Evolutionary conservation across 805 yeast genomes (phyloP), one percentile per base, ranked within the genome.

Genomic region (Ogataea populi-albae): DNA sequence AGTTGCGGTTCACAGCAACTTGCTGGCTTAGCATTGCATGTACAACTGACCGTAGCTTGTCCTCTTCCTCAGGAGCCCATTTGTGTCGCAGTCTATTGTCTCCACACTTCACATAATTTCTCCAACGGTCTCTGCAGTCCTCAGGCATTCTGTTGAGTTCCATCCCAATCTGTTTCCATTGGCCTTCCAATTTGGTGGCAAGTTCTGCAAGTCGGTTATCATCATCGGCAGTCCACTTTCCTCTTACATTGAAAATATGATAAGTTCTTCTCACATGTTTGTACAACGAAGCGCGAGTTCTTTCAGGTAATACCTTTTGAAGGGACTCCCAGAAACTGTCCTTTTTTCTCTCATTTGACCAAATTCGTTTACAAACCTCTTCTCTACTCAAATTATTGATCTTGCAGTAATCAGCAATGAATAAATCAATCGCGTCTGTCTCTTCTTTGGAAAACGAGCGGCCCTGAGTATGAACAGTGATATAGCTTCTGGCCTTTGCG

Each of bases 41-140:
- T 11, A 86, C 76, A 6, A 81, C 75, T n/a, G 57, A 55, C 35
- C 71, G 70, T 41, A 89, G 65, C 34, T 65, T 60, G 14, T 65
- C 69, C 55, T 89, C 97, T 56, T 89, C 97, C 52, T 86, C 96
- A 23, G 73, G 77, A 1, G 59, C 54, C 98, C 98, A 89, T 55
- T 83, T 86, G 57, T 85, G 84, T 32, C 75, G 72, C 6, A 79
- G 77, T 45, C 97, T 69, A 36, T 75, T 75, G 12, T 68, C 69
- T 17, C 97, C 97, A 65, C 97, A 91, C 59, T 89, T 89, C 44
- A 89, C 84, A 56, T 89, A 91, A 57, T 91, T 91, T 60, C 98
- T 72, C 95, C 95, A 91, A 50, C 98, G 71, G 59, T 91, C 98
- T 49, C 98, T 73, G 60, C 97, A 89, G 62, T 91, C 98, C 55